Base-by-base conservation (phyloP, 768 basidiomycete genomes). In the Leccinum broughii region DNA sequence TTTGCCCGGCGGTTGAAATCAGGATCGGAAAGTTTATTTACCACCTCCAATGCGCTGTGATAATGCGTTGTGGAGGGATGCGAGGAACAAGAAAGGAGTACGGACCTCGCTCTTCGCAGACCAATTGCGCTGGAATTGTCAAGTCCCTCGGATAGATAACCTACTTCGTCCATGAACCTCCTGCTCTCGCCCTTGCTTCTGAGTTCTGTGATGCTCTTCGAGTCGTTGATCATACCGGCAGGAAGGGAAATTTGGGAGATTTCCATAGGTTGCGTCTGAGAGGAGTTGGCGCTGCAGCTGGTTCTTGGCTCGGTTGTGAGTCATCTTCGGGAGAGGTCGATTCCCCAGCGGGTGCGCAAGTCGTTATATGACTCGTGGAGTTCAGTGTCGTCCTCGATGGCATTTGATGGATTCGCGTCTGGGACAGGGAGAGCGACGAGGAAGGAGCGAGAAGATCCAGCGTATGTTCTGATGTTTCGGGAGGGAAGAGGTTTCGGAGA, bases 71-170 rank as follows among this genome's bases (percentile, higher is more conserved):
- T 59, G 51, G 20, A 50, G 8, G 14, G 13, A 30, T 9, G 4
- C 8, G 0, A 6, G 41, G 17, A 24, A 30, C 22, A 32, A 24
- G 8, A 24, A n/a, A 35, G 30, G 44, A 13, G 2, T 24, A 56
- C 75, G 30, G 59, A 89, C 91, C 89, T 93, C 11, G 87, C 83
- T 63, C 90, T 80, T 53, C 86, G 80, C 24, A 93, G 78, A 2
- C 82, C 79, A 51, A 85, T 66, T 10, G 80, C 78, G 17, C 79
- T 81, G 14, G 77, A 77, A 10, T 72, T 65, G 28, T 85, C 83
- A 73, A 93, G 81, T 1, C 92, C 90, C 71, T 94, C 92, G 62
- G 92, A 89, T 6, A 93, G 74, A 73, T 93, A 94, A 0, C 92
- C 92, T 3, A 92, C 83, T 67, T 93, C 92, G 61, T 94, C 92